Evolutionary conservation across 2,329 filamentous ascomycete genomes (phyloP).

Genomic region (Ophiostoma himal-ulmi): DNA sequence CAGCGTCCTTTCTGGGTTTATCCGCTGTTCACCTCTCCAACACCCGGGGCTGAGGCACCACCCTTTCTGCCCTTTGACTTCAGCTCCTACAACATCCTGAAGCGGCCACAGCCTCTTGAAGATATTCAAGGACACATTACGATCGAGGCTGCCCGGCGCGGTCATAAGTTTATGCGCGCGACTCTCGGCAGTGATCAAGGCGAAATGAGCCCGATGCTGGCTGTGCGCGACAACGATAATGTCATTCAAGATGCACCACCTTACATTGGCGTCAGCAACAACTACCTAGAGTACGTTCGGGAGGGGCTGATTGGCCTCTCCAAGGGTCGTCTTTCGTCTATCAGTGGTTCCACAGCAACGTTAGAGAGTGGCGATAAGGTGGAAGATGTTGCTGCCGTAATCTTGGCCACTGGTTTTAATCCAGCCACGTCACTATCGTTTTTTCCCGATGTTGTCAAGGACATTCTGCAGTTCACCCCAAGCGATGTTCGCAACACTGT

Average conservation of each 20-base stretch:
- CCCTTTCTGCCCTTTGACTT: constrained; percentile 69
- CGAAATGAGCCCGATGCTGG: constrained; percentile 41
- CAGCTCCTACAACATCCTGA: constrained; percentile 62
- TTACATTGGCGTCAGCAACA: constrained; percentile 64
- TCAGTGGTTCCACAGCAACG: constrained; percentile 34
- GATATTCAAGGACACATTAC: constrained; percentile 62
- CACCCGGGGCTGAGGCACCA: constrained; percentile 43
- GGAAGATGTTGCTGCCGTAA: constrained; percentile 56
- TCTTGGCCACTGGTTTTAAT: constrained; percentile 72
- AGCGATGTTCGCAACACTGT: constrained; percentile 53
- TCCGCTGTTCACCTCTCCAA: constrained; percentile 51
- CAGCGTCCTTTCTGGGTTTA: constrained; percentile 68
- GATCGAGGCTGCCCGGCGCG: constrained; percentile 48
- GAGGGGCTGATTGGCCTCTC: constrained; percentile 52
- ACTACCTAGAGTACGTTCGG: constrained; percentile 68
- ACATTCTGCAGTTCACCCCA: constrained; percentile 52
- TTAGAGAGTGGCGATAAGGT: constrained; percentile 34
- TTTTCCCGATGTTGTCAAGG: constrained; percentile 51
- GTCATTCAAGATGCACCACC: constrained; percentile 49
- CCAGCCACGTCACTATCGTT: constrained; percentile 59
- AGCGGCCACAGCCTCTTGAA: constrained; percentile 52
- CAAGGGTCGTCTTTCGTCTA: constrained; percentile 42
- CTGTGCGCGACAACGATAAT: constrained; percentile 33
- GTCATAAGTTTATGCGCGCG: constrained; percentile 47
- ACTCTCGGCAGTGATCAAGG: constrained; percentile 51